Evolutionary conservation across 176 grass and related monocot genomes (phyloP).

Genomic region (Elymus sibiricus): DNA sequence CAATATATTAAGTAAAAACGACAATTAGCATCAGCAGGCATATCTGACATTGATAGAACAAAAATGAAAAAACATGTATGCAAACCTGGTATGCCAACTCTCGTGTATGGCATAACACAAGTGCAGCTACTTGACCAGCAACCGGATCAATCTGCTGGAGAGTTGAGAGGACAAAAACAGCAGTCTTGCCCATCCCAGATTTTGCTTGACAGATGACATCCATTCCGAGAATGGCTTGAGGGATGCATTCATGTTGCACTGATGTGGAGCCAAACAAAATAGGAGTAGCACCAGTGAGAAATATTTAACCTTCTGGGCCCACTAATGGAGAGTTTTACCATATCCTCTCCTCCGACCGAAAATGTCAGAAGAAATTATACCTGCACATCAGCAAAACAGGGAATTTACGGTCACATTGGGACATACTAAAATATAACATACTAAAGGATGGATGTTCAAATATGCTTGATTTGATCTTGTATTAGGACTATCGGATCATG

Average conservation of each 20-base stretch:
- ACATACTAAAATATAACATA: not conserved
- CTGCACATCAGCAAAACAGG: slow-evolving; percentile 41
- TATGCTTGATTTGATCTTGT: not conserved
- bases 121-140: slow-evolving; percentile 83
- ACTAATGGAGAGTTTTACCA: slow-evolving; percentile 93
- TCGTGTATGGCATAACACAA: slow-evolving; percentile 90
- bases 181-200: slow-evolving; percentile 99
- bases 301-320: slow-evolving; percentile 71
- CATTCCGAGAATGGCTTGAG: slow-evolving; percentile 99
- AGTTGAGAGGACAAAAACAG: slow-evolving; percentile 92
- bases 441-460: not conserved
- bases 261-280: slow-evolving; percentile 90
- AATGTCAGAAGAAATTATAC: slow-evolving; percentile 71
- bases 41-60: not conserved
- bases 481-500: not conserved
- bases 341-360: slow-evolving; percentile 60
- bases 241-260: slow-evolving; percentile 99
- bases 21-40: not conserved
- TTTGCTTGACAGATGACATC: slow-evolving; percentile 99
- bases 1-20: not conserved
- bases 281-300: slow-evolving; percentile 87
- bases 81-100: slow-evolving; percentile 85
- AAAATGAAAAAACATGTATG: not conserved
- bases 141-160: slow-evolving; percentile 96
- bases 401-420: not conserved